Evolutionary conservation across 1,284 basidiomycete genomes (phyloP).

Genomic region (Microbotryum saponariae): DNA sequence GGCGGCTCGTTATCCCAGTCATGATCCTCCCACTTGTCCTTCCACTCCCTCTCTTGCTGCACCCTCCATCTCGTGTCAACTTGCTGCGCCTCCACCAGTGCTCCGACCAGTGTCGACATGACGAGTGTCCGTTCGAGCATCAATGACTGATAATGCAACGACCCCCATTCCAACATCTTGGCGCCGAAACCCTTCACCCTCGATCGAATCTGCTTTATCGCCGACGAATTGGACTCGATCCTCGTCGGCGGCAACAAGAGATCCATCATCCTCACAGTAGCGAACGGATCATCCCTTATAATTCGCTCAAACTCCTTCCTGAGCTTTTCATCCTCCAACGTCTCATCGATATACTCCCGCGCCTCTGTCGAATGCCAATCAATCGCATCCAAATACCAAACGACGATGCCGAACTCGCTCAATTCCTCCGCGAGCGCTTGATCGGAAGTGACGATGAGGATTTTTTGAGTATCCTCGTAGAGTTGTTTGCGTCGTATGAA

Average conservation of each 20-base stretch:
- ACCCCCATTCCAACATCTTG: conserved; percentile 26
- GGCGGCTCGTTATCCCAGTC: conserved; percentile 22
- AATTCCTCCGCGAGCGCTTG: conserved; percentile 23
- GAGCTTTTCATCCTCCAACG: conserved; percentile 7
- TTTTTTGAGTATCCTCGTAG: conserved; percentile 11
- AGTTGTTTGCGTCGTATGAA: neutral
- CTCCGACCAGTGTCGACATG: conserved; percentile 25
- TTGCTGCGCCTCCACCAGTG: conserved; percentile 23
- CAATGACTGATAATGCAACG: conserved; percentile 28
- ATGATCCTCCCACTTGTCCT: conserved; percentile 7
- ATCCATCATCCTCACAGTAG: conserved; percentile 24
- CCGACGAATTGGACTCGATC: neutral
- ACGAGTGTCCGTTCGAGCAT: conserved; percentile 32
- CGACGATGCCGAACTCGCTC: conserved; percentile 18
- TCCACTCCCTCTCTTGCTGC: conserved; percentile 12
- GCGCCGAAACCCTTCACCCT: neutral
- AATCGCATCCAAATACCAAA: conserved; percentile 17
- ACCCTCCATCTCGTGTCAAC: conserved; percentile 6
- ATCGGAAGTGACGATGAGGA: conserved; percentile 31
- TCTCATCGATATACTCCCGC: neutral
- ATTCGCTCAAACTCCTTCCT: conserved; percentile 1
- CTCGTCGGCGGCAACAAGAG: conserved; percentile 21
- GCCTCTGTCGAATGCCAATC: conserved; percentile 13
- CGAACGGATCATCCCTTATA: conserved; percentile 21
- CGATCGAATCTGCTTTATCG: neutral